Evolutionary conservation across 2,329 filamentous ascomycete genomes (phyloP).

Genomic region (Thermothelomyces thermophilus): DNA sequence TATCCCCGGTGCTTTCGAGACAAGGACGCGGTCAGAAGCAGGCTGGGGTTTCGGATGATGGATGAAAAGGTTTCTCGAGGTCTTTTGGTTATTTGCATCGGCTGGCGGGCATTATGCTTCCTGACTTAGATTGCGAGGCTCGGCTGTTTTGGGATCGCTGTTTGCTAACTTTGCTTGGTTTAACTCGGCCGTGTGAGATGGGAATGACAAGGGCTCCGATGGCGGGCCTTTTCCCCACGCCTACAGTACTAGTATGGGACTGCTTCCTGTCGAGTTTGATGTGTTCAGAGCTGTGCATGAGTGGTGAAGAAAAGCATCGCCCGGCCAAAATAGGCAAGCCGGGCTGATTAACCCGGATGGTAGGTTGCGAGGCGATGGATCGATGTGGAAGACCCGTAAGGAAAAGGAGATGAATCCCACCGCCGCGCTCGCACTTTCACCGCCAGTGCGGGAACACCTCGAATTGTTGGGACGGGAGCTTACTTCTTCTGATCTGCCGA

Average conservation of each 20-base stretch:
- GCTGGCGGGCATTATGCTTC: not conserved
- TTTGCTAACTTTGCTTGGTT: not conserved
- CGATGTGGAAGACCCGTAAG: not conserved
- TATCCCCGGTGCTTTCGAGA: not conserved
- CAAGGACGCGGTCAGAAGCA: not conserved
- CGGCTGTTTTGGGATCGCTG: not conserved
- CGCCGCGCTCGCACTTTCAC: not conserved
- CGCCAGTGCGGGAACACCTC: constrained; percentile 4
- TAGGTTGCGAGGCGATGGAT: not conserved
- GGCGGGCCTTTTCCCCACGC: constrained; percentile 1
- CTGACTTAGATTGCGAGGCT: constrained; percentile 6
- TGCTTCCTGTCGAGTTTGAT: too few relatives aligned
- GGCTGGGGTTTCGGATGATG: not conserved
- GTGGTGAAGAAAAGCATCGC: not conserved
- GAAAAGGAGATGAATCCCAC: not conserved
- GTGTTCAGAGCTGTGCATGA: too few relatives aligned
- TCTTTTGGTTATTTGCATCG: constrained; percentile 2
- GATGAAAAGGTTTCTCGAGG: constrained; percentile 1
- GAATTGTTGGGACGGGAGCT: not conserved
- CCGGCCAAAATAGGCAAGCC: not conserved
- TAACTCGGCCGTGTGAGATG: not conserved
- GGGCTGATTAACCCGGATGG: constrained; percentile 4
- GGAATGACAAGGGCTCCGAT: constrained; percentile 1
- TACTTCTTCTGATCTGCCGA: not conserved
- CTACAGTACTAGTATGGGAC: too few relatives aligned